Conservation (phyloP, 768 basidiomycete genomes). For the Tricholoma hemisulphureum region DNA sequence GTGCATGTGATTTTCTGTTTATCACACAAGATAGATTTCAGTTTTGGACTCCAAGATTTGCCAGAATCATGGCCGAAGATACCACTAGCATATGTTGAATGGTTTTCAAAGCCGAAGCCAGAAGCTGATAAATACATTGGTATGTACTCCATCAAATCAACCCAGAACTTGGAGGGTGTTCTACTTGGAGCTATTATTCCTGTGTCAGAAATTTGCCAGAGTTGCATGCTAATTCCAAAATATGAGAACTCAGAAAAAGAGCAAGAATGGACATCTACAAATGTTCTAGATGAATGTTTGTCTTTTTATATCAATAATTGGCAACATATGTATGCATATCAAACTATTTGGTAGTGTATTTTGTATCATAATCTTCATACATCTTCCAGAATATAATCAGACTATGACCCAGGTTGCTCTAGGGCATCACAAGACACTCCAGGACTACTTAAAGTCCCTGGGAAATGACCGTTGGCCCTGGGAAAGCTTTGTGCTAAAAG, state of each 20-base stretch:
- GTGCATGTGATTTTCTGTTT: slow-evolving; percentile 23
- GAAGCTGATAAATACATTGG: slow-evolving; percentile 2
- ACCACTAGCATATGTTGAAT: slow-evolving; percentile 12
- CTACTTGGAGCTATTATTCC: slow-evolving; percentile 25
- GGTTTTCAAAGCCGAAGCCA: neutral
- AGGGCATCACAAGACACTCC: neutral
- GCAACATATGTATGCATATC: slow-evolving; percentile 24
- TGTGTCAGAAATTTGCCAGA: slow-evolving; percentile 27
- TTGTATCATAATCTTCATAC: neutral
- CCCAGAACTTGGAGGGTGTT: neutral
- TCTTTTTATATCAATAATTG: slow-evolving; percentile 27
- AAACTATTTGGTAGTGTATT: slow-evolving; percentile 23
- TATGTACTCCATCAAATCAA: slow-evolving; percentile 7
- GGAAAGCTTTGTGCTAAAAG: neutral
- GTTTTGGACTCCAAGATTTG: neutral
- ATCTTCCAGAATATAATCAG: neutral
- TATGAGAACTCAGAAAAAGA: slow-evolving; percentile 4
- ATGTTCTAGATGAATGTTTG: slow-evolving; percentile 18
- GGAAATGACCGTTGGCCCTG: neutral
- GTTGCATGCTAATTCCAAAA: slow-evolving; percentile 32
- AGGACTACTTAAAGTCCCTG: neutral
- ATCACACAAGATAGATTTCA: slow-evolving; percentile 7
- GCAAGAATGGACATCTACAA: slow-evolving; percentile 11
- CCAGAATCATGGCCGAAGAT: slow-evolving; percentile 13
- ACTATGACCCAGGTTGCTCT: neutral